Evolutionary conservation across 2,329 filamentous ascomycete genomes (phyloP).

Genomic region (Periconia digitata): DNA sequence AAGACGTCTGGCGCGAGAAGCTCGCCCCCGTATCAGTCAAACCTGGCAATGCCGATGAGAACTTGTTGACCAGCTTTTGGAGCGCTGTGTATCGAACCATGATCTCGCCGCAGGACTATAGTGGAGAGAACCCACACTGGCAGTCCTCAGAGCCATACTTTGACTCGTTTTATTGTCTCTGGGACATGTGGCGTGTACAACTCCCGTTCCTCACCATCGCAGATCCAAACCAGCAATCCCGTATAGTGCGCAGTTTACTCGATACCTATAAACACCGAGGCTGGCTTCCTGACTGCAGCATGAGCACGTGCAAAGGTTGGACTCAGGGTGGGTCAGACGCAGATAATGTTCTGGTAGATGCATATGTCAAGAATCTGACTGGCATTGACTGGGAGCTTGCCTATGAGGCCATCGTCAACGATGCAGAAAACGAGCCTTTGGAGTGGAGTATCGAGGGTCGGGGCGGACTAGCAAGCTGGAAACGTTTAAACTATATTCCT

Average conservation of each 20-base stretch:
- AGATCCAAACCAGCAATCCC: slow-evolving; percentile 64
- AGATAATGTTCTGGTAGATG: slow-evolving; percentile 70
- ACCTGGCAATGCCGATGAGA: slow-evolving; percentile 37
- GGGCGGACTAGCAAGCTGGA: slow-evolving; percentile 42
- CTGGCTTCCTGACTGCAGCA: slow-evolving; percentile 75
- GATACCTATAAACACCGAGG: slow-evolving; percentile 73
- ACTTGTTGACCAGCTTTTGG: slow-evolving; percentile 47
- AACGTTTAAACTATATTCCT: slow-evolving; percentile 40
- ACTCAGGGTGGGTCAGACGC: slow-evolving; percentile 78
- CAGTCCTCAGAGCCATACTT: slow-evolving; percentile 48
- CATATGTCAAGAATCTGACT: slow-evolving; percentile 66
- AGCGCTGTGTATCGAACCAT: slow-evolving; percentile 49
- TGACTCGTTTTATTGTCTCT: slow-evolving; percentile 63
- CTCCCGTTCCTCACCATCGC: slow-evolving; percentile 69
- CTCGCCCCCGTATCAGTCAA: slow-evolving; percentile 43
- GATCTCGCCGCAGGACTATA: slow-evolving; percentile 52
- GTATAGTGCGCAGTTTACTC: slow-evolving; percentile 70
- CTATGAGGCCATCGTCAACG: slow-evolving; percentile 42
- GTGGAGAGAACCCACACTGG: slow-evolving; percentile 52
- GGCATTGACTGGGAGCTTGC: slow-evolving; percentile 44
- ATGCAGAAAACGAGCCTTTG: slow-evolving; percentile 42
- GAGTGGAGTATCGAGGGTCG: slow-evolving; percentile 43
- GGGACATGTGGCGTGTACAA: slow-evolving; percentile 51
- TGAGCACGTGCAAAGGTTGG: slow-evolving; percentile 73
- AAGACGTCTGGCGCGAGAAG: slow-evolving; percentile 45